Percentiles rank a stretch among this genome's conserved stretches.
These are phyloP conservation scores for Thecaphora thlaspeos DNA, from an alignment of 1,284 basidiomycete species.

Conservation along the genomic window DNA sequence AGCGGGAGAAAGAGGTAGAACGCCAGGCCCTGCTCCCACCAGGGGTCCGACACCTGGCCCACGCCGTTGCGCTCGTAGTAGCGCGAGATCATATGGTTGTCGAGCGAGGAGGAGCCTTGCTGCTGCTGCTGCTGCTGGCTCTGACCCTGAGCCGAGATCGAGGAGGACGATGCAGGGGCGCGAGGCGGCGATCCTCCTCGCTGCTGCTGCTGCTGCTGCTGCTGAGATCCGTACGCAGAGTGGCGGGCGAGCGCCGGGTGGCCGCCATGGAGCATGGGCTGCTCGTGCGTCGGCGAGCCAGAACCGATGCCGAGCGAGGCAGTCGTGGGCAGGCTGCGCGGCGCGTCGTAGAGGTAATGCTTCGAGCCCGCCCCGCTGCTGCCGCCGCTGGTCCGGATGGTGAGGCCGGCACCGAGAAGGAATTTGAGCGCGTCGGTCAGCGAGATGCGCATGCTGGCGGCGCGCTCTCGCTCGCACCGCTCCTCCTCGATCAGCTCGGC, in stretches of 20 bases:
- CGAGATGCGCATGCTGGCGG: constrained; percentile 30
- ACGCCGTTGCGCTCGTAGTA: neutral
- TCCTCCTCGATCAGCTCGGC: constrained; percentile 54
- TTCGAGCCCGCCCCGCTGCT: constrained; percentile 12
- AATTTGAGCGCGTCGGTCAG: constrained; percentile 47
- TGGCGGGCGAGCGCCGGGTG: neutral
- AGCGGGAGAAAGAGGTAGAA: constrained; percentile 42
- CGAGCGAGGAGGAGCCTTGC: neutral
- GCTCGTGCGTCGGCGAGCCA: neutral
- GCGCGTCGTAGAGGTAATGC: constrained; percentile 36
- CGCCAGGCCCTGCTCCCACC: constrained; percentile 33
- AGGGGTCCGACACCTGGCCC: constrained; percentile 16
- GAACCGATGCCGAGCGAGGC: constrained; percentile 30
- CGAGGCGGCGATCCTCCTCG: neutral
- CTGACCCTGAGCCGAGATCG: neutral
- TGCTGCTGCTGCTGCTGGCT: neutral
- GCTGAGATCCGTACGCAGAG: neutral
- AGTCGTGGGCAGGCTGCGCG: constrained; percentile 27
- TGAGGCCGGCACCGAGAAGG: constrained; percentile 34
- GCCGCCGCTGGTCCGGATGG: constrained; percentile 5
- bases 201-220: neutral
- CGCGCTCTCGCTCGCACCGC: constrained; percentile 41
- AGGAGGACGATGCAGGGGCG: neutral
- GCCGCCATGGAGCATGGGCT: too few species aligned
- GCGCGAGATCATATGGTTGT: neutral